phyloP scores from a whole-genome alignment of 2,329 filamentous ascomycete species.

The Calonectria pseudoturangicola region DNA sequence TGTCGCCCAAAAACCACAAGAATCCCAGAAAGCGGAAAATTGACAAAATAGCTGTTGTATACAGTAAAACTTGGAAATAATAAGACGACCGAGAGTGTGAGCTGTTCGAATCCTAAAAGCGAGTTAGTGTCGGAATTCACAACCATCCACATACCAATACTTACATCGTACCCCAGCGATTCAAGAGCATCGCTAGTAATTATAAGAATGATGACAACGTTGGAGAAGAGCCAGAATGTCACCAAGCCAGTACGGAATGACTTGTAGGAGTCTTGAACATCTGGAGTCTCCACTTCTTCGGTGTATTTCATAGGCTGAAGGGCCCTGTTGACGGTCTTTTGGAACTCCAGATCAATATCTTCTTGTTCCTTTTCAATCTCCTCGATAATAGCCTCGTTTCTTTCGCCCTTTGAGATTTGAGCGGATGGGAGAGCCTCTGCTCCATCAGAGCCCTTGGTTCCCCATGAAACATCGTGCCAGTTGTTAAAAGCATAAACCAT shows the following conservation, averaged over 20 bases:
- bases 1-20: conserved; percentile 9
- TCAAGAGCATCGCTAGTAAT: conserved; percentile 1
- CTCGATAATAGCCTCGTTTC: not conserved
- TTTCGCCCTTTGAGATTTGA: not conserved
- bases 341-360: conserved; percentile 15
- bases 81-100: conserved; percentile 13
- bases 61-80: conserved; percentile 16
- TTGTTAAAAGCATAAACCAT: conserved; percentile 24
- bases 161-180: conserved; percentile 15
- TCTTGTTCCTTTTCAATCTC: conserved; percentile 20
- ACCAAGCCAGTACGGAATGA: conserved; percentile 16
- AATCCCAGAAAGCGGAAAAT: not conserved
- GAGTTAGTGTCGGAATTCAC: not conserved
- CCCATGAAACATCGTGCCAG: conserved; percentile 20
- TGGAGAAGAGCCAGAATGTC: conserved; percentile 9
- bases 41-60: not conserved
- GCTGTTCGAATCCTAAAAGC: not conserved
- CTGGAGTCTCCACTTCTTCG: not conserved
- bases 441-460: conserved; percentile 12
- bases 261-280: conserved; percentile 22
- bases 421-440: conserved; percentile 1
- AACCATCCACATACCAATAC: not conserved
- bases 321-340: conserved; percentile 11
- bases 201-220: not conserved
- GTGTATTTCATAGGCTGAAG: not conserved